Conservation (phyloP, 2,329 filamentous ascomycete species). For the Atkinsonella hypoxylon region DNA sequence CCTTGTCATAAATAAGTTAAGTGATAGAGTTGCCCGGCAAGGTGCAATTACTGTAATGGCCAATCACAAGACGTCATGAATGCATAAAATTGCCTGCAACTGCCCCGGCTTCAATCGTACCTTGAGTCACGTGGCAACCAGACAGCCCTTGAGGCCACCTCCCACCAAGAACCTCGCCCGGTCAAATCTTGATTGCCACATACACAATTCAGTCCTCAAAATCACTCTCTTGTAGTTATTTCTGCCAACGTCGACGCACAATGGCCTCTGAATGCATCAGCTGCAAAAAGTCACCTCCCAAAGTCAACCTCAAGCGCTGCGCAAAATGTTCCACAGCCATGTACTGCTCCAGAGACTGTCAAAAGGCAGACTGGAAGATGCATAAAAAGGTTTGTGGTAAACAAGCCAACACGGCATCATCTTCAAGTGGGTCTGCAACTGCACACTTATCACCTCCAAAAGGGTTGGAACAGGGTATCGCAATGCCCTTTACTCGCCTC, state of each 20-base stretch:
- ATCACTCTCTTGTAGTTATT: too few species aligned
- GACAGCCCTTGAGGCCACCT: too few species aligned
- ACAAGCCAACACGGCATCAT: constrained; percentile 5
- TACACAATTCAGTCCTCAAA: too few species aligned
- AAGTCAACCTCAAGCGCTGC: constrained; percentile 26
- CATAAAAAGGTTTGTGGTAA: constrained; percentile 33
- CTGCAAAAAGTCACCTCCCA: constrained; percentile 18
- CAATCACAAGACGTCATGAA: too few species aligned
- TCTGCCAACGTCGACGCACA: neutral
- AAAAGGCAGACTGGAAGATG: constrained; percentile 36
- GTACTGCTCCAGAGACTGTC: constrained; percentile 41
- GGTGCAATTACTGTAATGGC: too few species aligned
- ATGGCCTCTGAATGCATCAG: constrained; percentile 12
- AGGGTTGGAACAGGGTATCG: constrained; percentile 18
- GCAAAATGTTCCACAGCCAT: constrained; percentile 31
- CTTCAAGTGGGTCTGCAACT: neutral
- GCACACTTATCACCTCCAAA: constrained; percentile 11
- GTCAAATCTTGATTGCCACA: too few species aligned
- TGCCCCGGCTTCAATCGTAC: too few species aligned
- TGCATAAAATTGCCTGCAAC: too few species aligned
- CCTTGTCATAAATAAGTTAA: too few species aligned
- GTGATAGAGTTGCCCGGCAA: too few species aligned
- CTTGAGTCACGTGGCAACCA: too few species aligned
- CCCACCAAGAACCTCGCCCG: too few species aligned
- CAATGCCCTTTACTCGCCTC: constrained; percentile 28